These are phyloP conservation scores for Pisolithus marmoratus DNA, from an alignment of 768 basidiomycete genomes.

Conservation along the genomic window DNA sequence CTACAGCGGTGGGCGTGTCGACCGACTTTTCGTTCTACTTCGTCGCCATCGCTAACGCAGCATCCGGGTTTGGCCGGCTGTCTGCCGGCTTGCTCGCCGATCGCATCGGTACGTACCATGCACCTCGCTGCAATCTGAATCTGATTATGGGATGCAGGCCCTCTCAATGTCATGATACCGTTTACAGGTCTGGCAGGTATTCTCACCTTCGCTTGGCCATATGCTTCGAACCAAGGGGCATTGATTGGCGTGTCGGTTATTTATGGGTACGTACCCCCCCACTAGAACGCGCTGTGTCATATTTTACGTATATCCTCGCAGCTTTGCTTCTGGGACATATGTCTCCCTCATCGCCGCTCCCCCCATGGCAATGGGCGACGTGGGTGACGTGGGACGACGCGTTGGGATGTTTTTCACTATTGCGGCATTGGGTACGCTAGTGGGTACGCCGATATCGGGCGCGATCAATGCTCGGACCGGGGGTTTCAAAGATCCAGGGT, in stretches of 20 bases:
- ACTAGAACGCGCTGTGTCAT: too few relatives aligned
- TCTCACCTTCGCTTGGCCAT: slow-evolving; percentile 70
- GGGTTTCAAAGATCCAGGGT: too few relatives aligned
- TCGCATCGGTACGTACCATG: slow-evolving; percentile 33
- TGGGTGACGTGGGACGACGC: too few relatives aligned
- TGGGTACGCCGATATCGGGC: too few relatives aligned
- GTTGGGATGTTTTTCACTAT: too few relatives aligned
- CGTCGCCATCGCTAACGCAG: slow-evolving; percentile 62
- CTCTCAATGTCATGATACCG: slow-evolving; percentile 65
- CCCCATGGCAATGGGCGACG: too few relatives aligned
- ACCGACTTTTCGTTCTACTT: slow-evolving; percentile 55
- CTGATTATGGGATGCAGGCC: slow-evolving; percentile 34
- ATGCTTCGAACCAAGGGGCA: slow-evolving; percentile 36
- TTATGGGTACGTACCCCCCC: slow-evolving; percentile 50
- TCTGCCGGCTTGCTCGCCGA: slow-evolving; percentile 50
- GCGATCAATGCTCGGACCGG: too few relatives aligned
- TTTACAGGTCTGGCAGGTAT: slow-evolving; percentile 50
- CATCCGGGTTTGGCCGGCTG: slow-evolving; percentile 58
- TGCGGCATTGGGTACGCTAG: too few relatives aligned
- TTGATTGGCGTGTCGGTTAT: slow-evolving; percentile 51
- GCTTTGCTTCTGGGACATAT: too few relatives aligned
- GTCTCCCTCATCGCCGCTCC: too few relatives aligned
- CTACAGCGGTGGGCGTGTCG: slow-evolving; percentile 29
- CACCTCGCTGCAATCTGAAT: not conserved
- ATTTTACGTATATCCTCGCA: too few relatives aligned